These are phyloP conservation scores for Gremmenia infestans DNA, from an alignment of 2,329 filamentous ascomycete genomes.

Conservation along the genomic window DNA sequence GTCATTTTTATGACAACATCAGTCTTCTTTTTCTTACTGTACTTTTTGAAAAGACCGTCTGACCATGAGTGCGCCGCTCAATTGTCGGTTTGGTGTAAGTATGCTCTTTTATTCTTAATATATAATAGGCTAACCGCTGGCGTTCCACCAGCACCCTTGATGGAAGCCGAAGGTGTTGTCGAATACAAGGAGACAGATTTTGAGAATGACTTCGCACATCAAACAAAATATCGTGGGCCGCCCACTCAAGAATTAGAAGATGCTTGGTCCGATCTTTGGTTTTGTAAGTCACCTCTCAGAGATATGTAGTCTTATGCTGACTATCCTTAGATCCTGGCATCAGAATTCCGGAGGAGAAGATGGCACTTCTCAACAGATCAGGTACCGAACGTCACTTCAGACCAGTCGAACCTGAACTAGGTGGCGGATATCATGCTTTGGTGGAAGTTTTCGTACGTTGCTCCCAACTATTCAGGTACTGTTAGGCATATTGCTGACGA, in stretches of 20 bases:
- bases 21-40: too few relatives aligned
- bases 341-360: not conserved
- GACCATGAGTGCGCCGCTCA: too few relatives aligned
- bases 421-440: not conserved
- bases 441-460: not conserved
- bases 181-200: slow-evolving; percentile 1
- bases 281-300: not conserved
- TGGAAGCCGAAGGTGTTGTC: not conserved
- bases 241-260: slow-evolving; percentile 2
- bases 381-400: too few relatives aligned
- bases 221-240: slow-evolving; percentile 1
- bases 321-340: not conserved
- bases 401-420: not conserved
- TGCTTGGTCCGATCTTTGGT: slow-evolving; percentile 2
- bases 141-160: not conserved
- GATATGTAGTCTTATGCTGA: not conserved
- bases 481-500: too few relatives aligned
- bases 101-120: too few relatives aligned
- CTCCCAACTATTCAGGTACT: too few relatives aligned
- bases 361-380: not conserved
- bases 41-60: too few relatives aligned
- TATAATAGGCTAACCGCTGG: too few relatives aligned
- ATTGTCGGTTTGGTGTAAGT: too few relatives aligned
- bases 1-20: too few relatives aligned
- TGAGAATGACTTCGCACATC: not conserved